phyloP scores from a whole-genome alignment of 306 rosid genomes.

The Glycine soja region DNA sequence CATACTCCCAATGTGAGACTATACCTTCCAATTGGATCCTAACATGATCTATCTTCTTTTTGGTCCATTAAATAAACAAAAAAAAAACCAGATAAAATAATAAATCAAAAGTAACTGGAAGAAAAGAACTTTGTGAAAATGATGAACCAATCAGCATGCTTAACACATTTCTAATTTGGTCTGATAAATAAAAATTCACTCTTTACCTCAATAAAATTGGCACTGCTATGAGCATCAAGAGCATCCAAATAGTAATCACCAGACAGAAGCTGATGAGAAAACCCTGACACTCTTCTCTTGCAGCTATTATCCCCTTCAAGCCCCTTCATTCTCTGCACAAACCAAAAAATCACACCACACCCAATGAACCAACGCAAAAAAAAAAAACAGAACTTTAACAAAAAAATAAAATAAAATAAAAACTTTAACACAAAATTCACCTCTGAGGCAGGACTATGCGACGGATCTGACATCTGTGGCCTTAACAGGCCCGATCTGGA shows the following conservation, averaged over 20 bases:
- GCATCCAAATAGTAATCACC: conserved; percentile 54
- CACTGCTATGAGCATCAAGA: conserved; percentile 53
- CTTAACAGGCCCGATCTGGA: conserved; percentile 54
- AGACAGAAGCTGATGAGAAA: conserved; percentile 50
- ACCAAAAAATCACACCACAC: conserved; percentile 12
- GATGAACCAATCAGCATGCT: background rate
- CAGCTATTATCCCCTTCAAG: conserved; percentile 52
- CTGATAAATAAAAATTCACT: background rate
- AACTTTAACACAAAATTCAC: conserved; percentile 50
- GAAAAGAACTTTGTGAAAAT: conserved; percentile 22
- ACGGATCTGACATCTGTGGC: conserved; percentile 74
- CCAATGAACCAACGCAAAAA: conserved; percentile 23
- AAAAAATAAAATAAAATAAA: too few relatives aligned
- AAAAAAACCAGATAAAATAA: background rate
- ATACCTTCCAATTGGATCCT: background rate
- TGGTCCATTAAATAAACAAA: background rate
- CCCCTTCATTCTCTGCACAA: conserved; percentile 62
- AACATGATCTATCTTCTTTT: conserved; percentile 28
- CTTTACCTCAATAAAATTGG: conserved; percentile 71
- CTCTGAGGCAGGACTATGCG: conserved; percentile 64
- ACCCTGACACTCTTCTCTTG: conserved; percentile 64
- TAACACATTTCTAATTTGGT: too few relatives aligned
- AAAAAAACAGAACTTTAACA: background rate
- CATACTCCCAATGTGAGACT: background rate
- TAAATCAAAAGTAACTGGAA: conserved; percentile 1